phyloP scores from a whole-genome alignment of 805 yeast genomes.

The Candida piceae region DNA sequence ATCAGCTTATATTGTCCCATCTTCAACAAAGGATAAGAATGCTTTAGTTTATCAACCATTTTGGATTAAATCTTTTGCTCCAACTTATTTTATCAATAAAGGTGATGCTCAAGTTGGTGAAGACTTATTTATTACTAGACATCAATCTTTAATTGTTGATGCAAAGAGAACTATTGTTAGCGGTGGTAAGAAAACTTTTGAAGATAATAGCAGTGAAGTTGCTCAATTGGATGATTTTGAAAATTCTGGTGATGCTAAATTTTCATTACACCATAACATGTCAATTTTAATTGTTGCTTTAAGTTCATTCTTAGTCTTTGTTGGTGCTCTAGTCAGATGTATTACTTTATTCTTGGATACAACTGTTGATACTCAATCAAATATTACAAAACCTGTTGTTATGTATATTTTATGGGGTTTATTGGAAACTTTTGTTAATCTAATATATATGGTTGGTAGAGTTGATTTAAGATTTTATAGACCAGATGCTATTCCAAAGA shows the following conservation, averaged over 20 bases:
- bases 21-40: slow-evolving; percentile 45
- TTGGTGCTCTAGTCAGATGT: slow-evolving; percentile 48
- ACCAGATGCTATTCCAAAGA: slow-evolving; percentile 43
- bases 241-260: slow-evolving; percentile 18
- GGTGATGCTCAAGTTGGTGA: slow-evolving; percentile 38
- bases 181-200: slow-evolving; percentile 17
- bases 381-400: slow-evolving; percentile 49
- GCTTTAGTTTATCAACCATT: slow-evolving; percentile 63
- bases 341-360: slow-evolving; percentile 39
- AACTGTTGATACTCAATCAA: slow-evolving; percentile 30
- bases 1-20: slow-evolving; percentile 49
- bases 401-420: slow-evolving; percentile 70
- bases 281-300: slow-evolving; percentile 42
- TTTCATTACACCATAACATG: slow-evolving; percentile 40
- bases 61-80: slow-evolving; percentile 66
- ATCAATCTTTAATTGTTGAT: slow-evolving; percentile 12
- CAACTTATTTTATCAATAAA: slow-evolving; percentile 54
- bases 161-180: slow-evolving; percentile 27
- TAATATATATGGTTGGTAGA: slow-evolving; percentile 56
- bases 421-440: slow-evolving; percentile 53
- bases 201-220: slow-evolving; percentile 7
- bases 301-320: slow-evolving; percentile 45
- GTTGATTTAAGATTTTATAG: slow-evolving; percentile 76
- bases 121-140: slow-evolving; percentile 15
- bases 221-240: slow-evolving; percentile 20